phyloP scores from a whole-genome alignment of 257 asterid genomes.

The Solanum megistacrolobum region DNA sequence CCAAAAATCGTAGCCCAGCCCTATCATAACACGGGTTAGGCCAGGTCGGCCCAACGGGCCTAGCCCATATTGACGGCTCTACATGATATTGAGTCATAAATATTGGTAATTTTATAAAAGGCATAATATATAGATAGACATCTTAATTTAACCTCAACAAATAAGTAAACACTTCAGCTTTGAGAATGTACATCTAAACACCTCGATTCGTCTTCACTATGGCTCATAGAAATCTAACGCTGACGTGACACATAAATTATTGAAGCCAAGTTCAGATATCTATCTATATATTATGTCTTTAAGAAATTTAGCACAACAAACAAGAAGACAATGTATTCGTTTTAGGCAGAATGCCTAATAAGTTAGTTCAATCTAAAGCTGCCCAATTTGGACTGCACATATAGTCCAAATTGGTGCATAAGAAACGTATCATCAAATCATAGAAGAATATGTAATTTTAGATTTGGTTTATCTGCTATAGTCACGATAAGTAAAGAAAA shows the following conservation, averaged over 20 bases:
- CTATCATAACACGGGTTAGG: too few species aligned
- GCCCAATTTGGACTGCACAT: background rate
- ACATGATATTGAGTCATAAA: background rate
- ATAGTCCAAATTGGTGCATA: background rate
- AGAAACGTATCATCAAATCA: background rate
- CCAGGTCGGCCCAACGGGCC: too few species aligned
- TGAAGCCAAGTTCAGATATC: background rate
- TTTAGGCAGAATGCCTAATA: background rate
- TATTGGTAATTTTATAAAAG: background rate
- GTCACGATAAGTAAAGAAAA: background rate
- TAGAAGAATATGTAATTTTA: background rate
- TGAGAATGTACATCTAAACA: too few species aligned
- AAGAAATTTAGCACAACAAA: too few species aligned
- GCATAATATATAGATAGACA: too few species aligned
- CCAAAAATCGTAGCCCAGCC: too few species aligned
- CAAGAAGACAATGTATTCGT: too few species aligned
- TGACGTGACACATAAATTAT: too few species aligned
- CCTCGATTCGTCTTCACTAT: too few species aligned
- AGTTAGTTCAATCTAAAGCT: background rate
- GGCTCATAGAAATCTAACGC: fast-evolving
- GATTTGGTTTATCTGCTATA: background rate
- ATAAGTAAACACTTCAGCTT: background rate
- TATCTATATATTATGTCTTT: too few species aligned
- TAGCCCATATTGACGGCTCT: too few species aligned
- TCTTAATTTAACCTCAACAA: background rate